These are phyloP conservation scores for Curvularia eragrostidis DNA, from an alignment of 2,329 filamentous ascomycete genomes.

Conservation along the genomic window DNA sequence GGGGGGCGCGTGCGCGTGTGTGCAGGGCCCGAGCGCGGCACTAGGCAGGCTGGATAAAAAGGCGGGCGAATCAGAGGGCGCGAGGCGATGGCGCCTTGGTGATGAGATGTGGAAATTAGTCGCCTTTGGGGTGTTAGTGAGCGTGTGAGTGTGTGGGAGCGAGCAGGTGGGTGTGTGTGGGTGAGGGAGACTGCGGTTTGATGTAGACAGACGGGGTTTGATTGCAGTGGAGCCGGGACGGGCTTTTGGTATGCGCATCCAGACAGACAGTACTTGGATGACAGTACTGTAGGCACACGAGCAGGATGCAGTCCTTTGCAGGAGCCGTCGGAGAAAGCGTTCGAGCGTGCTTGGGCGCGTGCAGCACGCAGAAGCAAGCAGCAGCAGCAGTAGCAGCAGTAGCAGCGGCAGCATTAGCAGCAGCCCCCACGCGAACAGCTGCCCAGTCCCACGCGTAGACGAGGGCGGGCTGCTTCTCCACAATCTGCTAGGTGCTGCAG, in stretches of 20 bases:
- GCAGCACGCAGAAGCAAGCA: too few species aligned
- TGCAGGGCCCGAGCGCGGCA: slow-evolving; percentile 10
- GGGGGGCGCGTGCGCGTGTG: background rate
- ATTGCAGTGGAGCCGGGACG: background rate
- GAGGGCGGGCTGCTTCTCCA: too few species aligned
- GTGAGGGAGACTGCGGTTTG: background rate
- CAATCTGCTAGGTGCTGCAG: too few species aligned
- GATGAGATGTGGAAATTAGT: slow-evolving; percentile 31
- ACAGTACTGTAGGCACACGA: background rate
- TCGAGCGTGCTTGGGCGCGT: background rate
- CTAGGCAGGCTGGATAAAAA: slow-evolving; percentile 13
- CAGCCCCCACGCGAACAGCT: slow-evolving; percentile 12
- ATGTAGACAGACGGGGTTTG: background rate
- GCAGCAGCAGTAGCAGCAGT: background rate
- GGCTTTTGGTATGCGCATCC: too few species aligned
- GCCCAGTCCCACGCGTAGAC: slow-evolving; percentile 17
- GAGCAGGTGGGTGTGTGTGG: background rate
- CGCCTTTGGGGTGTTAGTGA: background rate
- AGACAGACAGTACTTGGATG: too few species aligned
- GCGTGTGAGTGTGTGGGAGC: background rate
- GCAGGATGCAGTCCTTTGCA: background rate
- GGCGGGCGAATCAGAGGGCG: slow-evolving; percentile 19
- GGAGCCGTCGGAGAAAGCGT: slow-evolving; percentile 1
- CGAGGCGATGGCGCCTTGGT: slow-evolving; percentile 18
- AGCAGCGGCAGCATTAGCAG: too few species aligned